phyloP scores from a whole-genome alignment of 2,329 filamentous ascomycete genomes.

The Neofusicoccum umdonicola region DNA sequence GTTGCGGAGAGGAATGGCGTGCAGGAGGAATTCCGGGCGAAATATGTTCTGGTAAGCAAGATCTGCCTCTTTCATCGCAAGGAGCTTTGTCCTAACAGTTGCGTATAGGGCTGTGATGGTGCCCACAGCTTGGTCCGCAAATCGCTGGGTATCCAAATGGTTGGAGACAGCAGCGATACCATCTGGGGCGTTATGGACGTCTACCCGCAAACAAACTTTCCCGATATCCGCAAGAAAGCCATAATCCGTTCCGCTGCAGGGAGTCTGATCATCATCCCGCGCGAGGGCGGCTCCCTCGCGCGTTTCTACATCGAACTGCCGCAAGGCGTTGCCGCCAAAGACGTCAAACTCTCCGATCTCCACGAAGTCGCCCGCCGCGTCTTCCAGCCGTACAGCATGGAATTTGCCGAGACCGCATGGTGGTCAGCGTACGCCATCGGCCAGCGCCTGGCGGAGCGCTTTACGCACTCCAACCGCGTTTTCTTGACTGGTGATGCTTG shows the following conservation, averaged over 20 bases:
- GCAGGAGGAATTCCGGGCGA: slow-evolving; percentile 29
- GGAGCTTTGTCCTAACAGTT: neutral
- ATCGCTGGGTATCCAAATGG: slow-evolving; percentile 55
- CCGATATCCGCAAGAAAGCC: slow-evolving; percentile 51
- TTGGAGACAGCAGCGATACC: slow-evolving; percentile 57
- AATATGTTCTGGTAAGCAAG: slow-evolving; percentile 32
- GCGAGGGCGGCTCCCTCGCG: slow-evolving; percentile 55
- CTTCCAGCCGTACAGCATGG: slow-evolving; percentile 43
- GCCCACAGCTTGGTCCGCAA: slow-evolving; percentile 54
- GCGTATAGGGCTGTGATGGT: slow-evolving; percentile 46
- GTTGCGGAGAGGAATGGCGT: neutral
- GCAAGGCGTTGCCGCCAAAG: slow-evolving; percentile 47
- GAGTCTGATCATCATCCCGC: slow-evolving; percentile 51
- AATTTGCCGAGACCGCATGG: slow-evolving; percentile 56
- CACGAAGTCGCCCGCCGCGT: slow-evolving; percentile 49
- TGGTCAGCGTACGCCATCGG: slow-evolving; percentile 71
- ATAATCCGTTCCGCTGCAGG: slow-evolving; percentile 48
- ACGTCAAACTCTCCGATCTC: slow-evolving; percentile 54
- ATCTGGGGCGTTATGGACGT: slow-evolving; percentile 59
- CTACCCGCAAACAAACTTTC: slow-evolving; percentile 49
- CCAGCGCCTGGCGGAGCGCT: slow-evolving; percentile 68
- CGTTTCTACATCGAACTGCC: slow-evolving; percentile 62
- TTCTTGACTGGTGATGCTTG: slow-evolving; percentile 70
- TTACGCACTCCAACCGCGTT: slow-evolving; percentile 63
- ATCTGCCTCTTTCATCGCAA: no score